phyloP scores from a whole-genome alignment of 139 green algal genomes.

The Edaphochlamys debaryana region DNA sequence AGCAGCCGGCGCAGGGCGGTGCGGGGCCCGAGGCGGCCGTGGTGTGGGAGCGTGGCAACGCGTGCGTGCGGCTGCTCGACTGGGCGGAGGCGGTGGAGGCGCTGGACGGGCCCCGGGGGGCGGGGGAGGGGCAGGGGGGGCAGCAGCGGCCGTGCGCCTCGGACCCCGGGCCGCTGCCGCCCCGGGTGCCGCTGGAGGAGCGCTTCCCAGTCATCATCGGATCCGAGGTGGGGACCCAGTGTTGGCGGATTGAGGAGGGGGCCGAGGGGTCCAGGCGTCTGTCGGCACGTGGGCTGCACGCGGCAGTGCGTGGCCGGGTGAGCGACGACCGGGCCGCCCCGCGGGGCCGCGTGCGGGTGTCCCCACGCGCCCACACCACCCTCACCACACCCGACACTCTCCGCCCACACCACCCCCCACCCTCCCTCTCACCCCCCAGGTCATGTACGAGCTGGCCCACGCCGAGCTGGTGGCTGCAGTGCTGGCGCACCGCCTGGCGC shows the following conservation, averaged over 20 bases:
- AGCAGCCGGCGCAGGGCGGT: too few relatives aligned
- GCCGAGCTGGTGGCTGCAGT: slow-evolving; percentile 70
- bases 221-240: slow-evolving; percentile 57
- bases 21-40: not conserved
- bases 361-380: too few relatives aligned
- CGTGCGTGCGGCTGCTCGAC: slow-evolving; percentile 71
- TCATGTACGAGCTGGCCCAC: slow-evolving; percentile 81
- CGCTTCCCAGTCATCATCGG: slow-evolving; percentile 76
- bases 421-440: too few relatives aligned
- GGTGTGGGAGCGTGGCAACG: slow-evolving; percentile 66
- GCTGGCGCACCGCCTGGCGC: slow-evolving; percentile 65
- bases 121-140: not conserved
- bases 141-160: not conserved
- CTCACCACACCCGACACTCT: too few relatives aligned
- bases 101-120: slow-evolving; percentile 8
- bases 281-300: too few relatives aligned
- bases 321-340: too few relatives aligned
- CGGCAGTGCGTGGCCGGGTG: too few relatives aligned
- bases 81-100: slow-evolving; percentile 42
- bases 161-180: slow-evolving; percentile 40
- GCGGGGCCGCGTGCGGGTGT: too few relatives aligned
- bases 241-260: too few relatives aligned
- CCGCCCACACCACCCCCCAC: too few relatives aligned
- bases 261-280: too few relatives aligned
- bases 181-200: slow-evolving; percentile 40